Percentiles rank a stretch among this genome's conserved stretches.
These are phyloP conservation scores for Botrytis fabae DNA, from an alignment of 2,329 filamentous ascomycete species.

Conservation along the genomic window DNA sequence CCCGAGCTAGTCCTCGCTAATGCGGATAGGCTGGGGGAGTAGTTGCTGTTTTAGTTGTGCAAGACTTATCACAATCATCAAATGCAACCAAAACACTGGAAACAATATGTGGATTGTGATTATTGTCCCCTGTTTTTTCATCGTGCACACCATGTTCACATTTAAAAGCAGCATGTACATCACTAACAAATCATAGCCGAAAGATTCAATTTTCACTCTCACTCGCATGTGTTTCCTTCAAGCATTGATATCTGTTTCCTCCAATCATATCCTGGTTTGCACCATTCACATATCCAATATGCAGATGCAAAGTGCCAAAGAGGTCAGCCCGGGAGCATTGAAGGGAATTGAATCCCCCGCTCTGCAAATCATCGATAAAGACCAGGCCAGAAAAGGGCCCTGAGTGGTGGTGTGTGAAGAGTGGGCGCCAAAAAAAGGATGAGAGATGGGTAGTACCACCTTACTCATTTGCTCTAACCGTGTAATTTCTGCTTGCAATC, in stretches of 20 bases:
- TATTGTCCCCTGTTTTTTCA: neutral
- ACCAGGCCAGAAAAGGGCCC: neutral
- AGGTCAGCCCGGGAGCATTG: neutral
- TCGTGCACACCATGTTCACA: neutral
- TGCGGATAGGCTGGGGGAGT: conserved; percentile 11
- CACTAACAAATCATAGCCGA: conserved; percentile 18
- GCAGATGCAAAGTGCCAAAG: conserved; percentile 1
- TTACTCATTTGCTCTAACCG: conserved; percentile 7
- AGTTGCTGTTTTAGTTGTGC: conserved; percentile 1
- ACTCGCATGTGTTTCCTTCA: conserved; percentile 11
- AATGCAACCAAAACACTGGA: neutral
- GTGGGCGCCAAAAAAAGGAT: conserved; percentile 16
- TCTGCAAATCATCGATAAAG: conserved; percentile 20
- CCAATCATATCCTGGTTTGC: conserved; percentile 12
- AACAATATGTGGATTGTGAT: neutral
- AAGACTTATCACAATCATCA: neutral
- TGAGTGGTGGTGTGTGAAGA: conserved; percentile 16
- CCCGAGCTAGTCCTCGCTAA: conserved; percentile 18
- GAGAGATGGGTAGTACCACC: conserved; percentile 7
- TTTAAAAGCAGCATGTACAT: conserved; percentile 8
- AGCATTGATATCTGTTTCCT: neutral
- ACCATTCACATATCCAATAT: conserved; percentile 3
- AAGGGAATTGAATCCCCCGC: conserved; percentile 18
- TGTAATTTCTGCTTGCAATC: conserved; percentile 2
- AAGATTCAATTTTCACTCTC: conserved; percentile 3